Conservation (phyloP, 345 rosid genomes). For the Eucalyptus victrix region DNA sequence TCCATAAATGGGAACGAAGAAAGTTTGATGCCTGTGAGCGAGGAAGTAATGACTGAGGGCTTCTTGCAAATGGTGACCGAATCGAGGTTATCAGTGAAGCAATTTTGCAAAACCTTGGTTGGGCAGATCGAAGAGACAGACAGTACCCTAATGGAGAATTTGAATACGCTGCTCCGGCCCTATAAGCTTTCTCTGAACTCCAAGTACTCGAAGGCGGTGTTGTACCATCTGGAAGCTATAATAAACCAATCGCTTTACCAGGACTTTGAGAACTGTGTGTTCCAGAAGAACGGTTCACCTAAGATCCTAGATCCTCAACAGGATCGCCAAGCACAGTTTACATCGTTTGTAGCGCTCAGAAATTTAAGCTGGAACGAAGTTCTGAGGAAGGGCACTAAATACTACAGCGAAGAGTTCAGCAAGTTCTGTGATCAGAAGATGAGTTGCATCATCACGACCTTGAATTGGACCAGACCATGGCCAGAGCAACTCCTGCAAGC, state of each 20-base stretch:
- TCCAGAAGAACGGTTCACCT: constrained; percentile 70
- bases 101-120: constrained; percentile 74
- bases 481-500: constrained; percentile 82
- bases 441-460: constrained; percentile 66
- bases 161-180: constrained; percentile 59
- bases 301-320: constrained; percentile 64
- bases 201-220: constrained; percentile 53
- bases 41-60: constrained; percentile 85
- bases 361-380: constrained; percentile 97
- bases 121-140: constrained; percentile 70
- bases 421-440: constrained; percentile 95
- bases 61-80: constrained; percentile 92
- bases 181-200: constrained; percentile 51
- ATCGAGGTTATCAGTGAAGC: constrained; percentile 84
- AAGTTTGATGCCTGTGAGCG: constrained; percentile 58
- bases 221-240: constrained; percentile 71
- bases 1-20: constrained; percentile 16
- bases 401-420: constrained; percentile 89
- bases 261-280: constrained; percentile 80
- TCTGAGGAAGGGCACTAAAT: constrained; percentile 78
- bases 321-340: constrained; percentile 64
- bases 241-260: constrained; percentile 77
- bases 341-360: constrained; percentile 66
- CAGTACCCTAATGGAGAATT: constrained; percentile 25
- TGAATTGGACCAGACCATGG: constrained; percentile 89